Evolutionary conservation across 2,329 filamentous ascomycete genomes (phyloP), one percentile per base, ranked within the genome.

Genomic region (Calonectria crousiana): DNA sequence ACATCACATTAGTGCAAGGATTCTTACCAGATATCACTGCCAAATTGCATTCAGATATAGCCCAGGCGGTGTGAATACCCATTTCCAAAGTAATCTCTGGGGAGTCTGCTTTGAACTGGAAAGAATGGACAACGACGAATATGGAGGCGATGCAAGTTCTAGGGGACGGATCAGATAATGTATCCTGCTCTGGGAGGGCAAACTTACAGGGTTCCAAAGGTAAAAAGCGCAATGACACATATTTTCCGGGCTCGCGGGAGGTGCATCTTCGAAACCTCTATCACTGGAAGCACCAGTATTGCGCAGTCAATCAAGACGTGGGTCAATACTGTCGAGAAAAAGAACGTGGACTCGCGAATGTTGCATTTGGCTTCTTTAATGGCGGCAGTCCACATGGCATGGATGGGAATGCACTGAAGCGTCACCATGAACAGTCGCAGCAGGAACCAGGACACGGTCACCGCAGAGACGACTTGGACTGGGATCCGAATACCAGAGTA

Each of bases 401-500:
- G 56, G 34, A 62, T 62, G 2, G 56, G 56, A 6, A 62, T 62
- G 23, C 56, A 62, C 14, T 62, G 56, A 10, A 62, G 56, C 16
- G 56, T 62, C n/a, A 62, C 56, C 56, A 62, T 62, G 56, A 62
- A 62, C 36, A 62, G 8, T 3, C 56, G 56, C 14, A 62, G 20
- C 1, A 62, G 26, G 16, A 62, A 62, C 56, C 56, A 62, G 4
- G 34, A 41, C 2, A 38, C 34, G 14, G 56, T 62, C 1, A 62
- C 8, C 10, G 56, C 56, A 2, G 56, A 62, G 34, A 62, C 34
- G 11, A 62, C 5, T 14, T 62, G 56, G 26, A 62, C 30, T 6
- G 56, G 56, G 28, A 38, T 62, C 6, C 56, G 56, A 38, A 36
- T 62, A 4, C 76, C 76, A 14, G 81, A 77, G 23, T 78, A 77